A percentile compares a stretch with the other conserved stretches of the same genome.
phyloP scores from a whole-genome alignment of 306 rosid species.

The Begonia fuchsioides region DNA sequence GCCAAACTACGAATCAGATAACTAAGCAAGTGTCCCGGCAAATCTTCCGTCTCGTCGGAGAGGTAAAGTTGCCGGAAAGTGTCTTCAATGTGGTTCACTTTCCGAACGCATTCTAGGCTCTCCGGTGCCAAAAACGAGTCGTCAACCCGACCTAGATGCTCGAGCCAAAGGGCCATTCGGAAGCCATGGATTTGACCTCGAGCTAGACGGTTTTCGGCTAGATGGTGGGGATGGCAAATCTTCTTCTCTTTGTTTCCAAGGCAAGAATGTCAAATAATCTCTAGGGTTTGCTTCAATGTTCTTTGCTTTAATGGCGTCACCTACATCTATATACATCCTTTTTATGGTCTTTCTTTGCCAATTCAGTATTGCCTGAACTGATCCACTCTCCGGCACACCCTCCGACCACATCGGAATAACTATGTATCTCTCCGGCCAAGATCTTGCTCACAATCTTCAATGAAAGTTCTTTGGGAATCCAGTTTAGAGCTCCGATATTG shows the following conservation, averaged over 20 bases:
- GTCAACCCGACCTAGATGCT: constrained; percentile 27
- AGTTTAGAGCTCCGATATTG: constrained; percentile 23
- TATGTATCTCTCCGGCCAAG: constrained; percentile 34
- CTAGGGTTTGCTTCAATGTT: constrained; percentile 24
- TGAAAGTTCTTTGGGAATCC: constrained; percentile 40
- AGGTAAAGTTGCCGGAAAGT: constrained; percentile 20
- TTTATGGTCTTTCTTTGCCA: constrained; percentile 43
- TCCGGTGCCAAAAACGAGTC: constrained; percentile 23
- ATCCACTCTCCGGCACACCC: constrained; percentile 30
- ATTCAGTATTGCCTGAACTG: constrained; percentile 30
- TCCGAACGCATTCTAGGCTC: constrained; percentile 22
- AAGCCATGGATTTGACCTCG: constrained; percentile 42
- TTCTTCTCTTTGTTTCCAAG: constrained; percentile 32
- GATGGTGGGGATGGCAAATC: constrained; percentile 30
- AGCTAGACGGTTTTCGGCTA: constrained; percentile 13
- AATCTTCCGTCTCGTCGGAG: constrained; percentile 10
- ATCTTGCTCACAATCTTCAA: constrained; percentile 41
- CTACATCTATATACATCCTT: constrained; percentile 40
- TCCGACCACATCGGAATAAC: constrained; percentile 57
- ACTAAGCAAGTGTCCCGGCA: constrained; percentile 36
- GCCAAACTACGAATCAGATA: constrained; percentile 20
- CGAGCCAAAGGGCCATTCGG: constrained; percentile 40
- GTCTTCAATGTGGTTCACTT: constrained; percentile 20
- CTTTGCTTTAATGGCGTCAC: constrained; percentile 22
- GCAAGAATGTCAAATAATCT: constrained; percentile 42